Conservation (phyloP, 768 basidiomycete species). For the Boletus rubroflammeus region DNA sequence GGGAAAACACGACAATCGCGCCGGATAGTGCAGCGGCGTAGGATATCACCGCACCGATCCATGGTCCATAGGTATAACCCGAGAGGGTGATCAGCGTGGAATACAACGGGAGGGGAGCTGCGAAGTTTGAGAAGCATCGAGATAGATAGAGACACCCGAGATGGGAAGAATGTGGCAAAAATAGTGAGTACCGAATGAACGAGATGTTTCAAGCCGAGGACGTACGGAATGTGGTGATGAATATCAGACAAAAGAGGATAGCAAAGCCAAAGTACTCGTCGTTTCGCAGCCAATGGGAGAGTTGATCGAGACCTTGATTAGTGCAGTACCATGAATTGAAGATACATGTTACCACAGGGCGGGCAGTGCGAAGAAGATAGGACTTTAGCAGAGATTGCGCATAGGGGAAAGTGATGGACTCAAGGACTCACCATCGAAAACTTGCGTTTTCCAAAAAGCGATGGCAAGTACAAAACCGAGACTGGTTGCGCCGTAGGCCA, state of each 20-base stretch:
- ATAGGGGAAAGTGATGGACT: neutral
- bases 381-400: neutral
- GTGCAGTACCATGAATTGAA: neutral
- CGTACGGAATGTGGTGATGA: slow-evolving; percentile 86
- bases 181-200: slow-evolving; percentile 8
- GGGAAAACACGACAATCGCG: slow-evolving; percentile 76
- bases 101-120: slow-evolving; percentile 88
- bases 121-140: slow-evolving; percentile 6
- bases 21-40: slow-evolving; percentile 84
- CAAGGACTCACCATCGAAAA: slow-evolving; percentile 68
- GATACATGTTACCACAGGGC: neutral
- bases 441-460: slow-evolving; percentile 75
- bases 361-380: neutral
- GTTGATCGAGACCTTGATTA: slow-evolving; percentile 68
- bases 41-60: slow-evolving; percentile 80
- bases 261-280: slow-evolving; percentile 73
- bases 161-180: slow-evolving; percentile 3
- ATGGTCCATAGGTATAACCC: slow-evolving; percentile 86
- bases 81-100: slow-evolving; percentile 90
- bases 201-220: slow-evolving; percentile 11
- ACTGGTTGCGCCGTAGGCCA: slow-evolving; percentile 73
- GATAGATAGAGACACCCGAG: slow-evolving; percentile 4
- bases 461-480: slow-evolving; percentile 78
- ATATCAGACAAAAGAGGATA: slow-evolving; percentile 78
- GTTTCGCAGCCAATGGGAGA: slow-evolving; percentile 73